These are phyloP conservation scores for Malus asiatica DNA, from an alignment of 306 rosid species.

Conservation along the genomic window DNA sequence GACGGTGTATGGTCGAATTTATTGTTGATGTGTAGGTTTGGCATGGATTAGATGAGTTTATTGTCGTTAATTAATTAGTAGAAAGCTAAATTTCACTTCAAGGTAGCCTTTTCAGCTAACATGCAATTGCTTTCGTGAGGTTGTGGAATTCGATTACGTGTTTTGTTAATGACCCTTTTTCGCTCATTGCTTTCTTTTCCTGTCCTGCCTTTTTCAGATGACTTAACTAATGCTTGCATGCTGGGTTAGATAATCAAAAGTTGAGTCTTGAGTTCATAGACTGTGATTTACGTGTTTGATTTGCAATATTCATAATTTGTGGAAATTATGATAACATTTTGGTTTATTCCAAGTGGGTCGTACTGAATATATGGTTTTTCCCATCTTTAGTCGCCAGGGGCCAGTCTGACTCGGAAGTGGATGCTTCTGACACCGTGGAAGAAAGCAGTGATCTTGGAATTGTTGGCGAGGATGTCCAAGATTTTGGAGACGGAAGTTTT, in stretches of 20 bases:
- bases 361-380: background rate
- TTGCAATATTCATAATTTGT: too few relatives aligned
- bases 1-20: background rate
- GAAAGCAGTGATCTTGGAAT: constrained; percentile 67
- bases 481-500: constrained; percentile 50
- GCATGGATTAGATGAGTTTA: background rate
- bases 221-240: background rate
- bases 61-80: background rate
- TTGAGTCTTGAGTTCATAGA: background rate
- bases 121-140: background rate
- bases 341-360: background rate
- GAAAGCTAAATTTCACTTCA: background rate
- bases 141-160: background rate
- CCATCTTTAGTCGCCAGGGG: constrained; percentile 59
- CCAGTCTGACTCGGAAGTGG: constrained; percentile 48
- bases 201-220: background rate
- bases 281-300: background rate
- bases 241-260: background rate
- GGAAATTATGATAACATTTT: too few relatives aligned
- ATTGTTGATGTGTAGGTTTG: background rate
- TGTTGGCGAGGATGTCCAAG: constrained; percentile 68
- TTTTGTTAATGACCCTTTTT: background rate
- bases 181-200: background rate
- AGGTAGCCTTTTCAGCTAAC: background rate
- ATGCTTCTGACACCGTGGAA: constrained; percentile 40